phyloP scores from a whole-genome alignment of 2,329 filamentous ascomycete genomes.

The Xenoacremonium recifei region DNA sequence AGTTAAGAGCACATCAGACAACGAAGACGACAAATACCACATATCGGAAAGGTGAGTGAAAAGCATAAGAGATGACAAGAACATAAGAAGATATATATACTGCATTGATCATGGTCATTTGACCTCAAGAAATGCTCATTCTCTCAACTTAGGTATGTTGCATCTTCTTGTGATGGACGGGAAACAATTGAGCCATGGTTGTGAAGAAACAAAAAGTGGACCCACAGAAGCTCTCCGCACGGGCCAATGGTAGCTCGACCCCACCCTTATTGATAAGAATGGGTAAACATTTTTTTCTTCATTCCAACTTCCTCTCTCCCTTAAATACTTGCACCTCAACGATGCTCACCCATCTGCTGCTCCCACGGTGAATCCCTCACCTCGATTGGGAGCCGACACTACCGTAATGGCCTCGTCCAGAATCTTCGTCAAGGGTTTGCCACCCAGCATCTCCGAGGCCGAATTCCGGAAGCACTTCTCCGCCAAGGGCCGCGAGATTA shows the following conservation, averaged over 20 bases:
- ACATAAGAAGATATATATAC: too few relatives aligned
- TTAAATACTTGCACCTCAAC: slow-evolving; percentile 22
- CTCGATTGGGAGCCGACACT: slow-evolving; percentile 20
- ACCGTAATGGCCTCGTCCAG: slow-evolving; percentile 58
- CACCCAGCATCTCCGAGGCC: slow-evolving; percentile 78
- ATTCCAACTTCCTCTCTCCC: slow-evolving; percentile 19
- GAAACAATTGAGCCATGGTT: too few relatives aligned
- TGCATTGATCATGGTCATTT: too few relatives aligned
- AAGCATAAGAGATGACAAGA: too few relatives aligned
- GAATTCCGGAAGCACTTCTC: slow-evolving; percentile 90
- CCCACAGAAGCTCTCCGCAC: slow-evolving; percentile 12
- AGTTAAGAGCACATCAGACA: too few relatives aligned
- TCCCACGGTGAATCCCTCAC: slow-evolving; percentile 23
- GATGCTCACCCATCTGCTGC: slow-evolving; percentile 20
- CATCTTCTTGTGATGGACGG: too few relatives aligned
- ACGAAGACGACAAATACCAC: too few relatives aligned
- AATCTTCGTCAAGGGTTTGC: slow-evolving; percentile 78
- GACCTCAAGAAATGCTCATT: too few relatives aligned
- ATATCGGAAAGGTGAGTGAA: too few relatives aligned
- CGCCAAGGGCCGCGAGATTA: slow-evolving; percentile 68
- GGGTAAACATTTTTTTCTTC: slow-evolving; percentile 31
- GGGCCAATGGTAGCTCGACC: slow-evolving; percentile 16
- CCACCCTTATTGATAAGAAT: slow-evolving; percentile 26
- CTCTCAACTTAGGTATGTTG: too few relatives aligned
- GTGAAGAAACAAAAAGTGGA: neutral